Conservation (phyloP, 352 stramenopile genomes). For the Phytophthora sojae region DNA sequence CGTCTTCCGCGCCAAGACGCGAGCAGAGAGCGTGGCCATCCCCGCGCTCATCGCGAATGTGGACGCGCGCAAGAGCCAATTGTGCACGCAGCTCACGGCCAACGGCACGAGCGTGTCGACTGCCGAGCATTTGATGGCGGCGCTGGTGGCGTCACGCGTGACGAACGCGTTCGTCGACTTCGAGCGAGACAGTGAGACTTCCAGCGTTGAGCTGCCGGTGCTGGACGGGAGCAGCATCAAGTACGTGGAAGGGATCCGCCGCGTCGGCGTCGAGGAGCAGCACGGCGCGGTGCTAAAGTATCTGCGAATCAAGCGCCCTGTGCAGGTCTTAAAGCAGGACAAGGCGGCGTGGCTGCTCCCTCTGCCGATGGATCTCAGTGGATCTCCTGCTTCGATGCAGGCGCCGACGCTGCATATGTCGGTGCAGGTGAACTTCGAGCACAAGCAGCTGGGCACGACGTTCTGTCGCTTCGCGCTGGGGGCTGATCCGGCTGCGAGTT, state of each 20-base stretch:
- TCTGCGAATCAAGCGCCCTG: conserved; percentile 51
- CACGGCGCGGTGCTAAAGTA: conserved; percentile 25
- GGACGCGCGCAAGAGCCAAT: conserved; percentile 48
- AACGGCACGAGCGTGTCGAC: conserved; percentile 50
- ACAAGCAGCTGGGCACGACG: conserved; percentile 59
- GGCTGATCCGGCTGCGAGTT: conserved; percentile 38
- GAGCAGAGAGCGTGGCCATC: conserved; percentile 12
- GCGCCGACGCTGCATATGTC: conserved; percentile 57
- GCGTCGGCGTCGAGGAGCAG: conserved; percentile 47
- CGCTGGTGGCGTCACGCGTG: conserved; percentile 54
- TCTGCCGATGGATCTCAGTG: conserved; percentile 36
- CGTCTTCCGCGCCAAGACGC: conserved; percentile 33
- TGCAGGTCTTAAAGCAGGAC: conserved; percentile 69
- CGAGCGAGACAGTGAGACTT: conserved; percentile 7
- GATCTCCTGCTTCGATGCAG: conserved; percentile 7
- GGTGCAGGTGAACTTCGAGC: conserved; percentile 76
- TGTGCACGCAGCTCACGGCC: conserved; percentile 63
- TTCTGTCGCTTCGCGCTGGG: conserved; percentile 52
- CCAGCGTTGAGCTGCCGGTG: conserved; percentile 61
- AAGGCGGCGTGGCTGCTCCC: conserved; percentile 75
- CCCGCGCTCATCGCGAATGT: conserved; percentile 46
- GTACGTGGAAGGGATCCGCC: conserved; percentile 50
- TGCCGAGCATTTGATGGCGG: conserved; percentile 76
- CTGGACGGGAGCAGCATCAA: conserved; percentile 69
- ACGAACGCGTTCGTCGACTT: conserved; percentile 57